A percentile compares a stretch with the other conserved stretches of the same genome.
These are phyloP conservation scores for Penicillium chermesinum DNA, from an alignment of 495 filamentous ascomycete genomes.

Conservation along the genomic window DNA sequence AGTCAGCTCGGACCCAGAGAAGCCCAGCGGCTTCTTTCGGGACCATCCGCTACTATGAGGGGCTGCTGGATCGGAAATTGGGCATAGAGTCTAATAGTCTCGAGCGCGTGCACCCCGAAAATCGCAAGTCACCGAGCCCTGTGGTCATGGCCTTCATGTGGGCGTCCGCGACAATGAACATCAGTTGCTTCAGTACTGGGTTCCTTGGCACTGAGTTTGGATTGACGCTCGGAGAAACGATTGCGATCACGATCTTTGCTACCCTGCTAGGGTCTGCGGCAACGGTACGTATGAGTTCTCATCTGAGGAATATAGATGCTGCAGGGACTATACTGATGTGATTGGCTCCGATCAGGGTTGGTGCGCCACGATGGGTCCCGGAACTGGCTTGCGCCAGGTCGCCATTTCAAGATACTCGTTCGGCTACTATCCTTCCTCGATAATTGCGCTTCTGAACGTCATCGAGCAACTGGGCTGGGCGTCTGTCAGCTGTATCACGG, in stretches of 20 bases:
- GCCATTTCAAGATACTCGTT: constrained; percentile 51
- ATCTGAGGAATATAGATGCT: constrained; percentile 16
- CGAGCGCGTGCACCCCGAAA: constrained; percentile 46
- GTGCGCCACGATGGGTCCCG: constrained; percentile 61
- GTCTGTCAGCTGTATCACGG: constrained; percentile 36
- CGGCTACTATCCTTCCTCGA: constrained; percentile 29
- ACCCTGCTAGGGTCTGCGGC: constrained; percentile 36
- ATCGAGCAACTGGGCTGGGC: constrained; percentile 32
- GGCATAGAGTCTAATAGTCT: constrained; percentile 51
- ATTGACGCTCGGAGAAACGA: constrained; percentile 28
- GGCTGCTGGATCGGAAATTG: constrained; percentile 46
- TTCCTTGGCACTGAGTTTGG: constrained; percentile 36
- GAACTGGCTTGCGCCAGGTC: constrained; percentile 76
- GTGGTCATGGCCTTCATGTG: constrained; percentile 47
- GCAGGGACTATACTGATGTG: neutral
- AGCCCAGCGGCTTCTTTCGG: constrained; percentile 25
- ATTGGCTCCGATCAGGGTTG: constrained; percentile 2
- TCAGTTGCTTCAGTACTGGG: constrained; percentile 45
- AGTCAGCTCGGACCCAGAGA: constrained; percentile 13
- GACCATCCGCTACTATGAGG: constrained; percentile 40
- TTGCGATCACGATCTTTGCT: constrained; percentile 32
- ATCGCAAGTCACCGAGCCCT: constrained; percentile 26
- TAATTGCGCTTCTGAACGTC: constrained; percentile 29
- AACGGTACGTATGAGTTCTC: constrained; percentile 19
- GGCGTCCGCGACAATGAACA: constrained; percentile 51